phyloP scores from a whole-genome alignment of 225 moss, liverwort and hornwort genomes.

The Marchantia paleacea region DNA sequence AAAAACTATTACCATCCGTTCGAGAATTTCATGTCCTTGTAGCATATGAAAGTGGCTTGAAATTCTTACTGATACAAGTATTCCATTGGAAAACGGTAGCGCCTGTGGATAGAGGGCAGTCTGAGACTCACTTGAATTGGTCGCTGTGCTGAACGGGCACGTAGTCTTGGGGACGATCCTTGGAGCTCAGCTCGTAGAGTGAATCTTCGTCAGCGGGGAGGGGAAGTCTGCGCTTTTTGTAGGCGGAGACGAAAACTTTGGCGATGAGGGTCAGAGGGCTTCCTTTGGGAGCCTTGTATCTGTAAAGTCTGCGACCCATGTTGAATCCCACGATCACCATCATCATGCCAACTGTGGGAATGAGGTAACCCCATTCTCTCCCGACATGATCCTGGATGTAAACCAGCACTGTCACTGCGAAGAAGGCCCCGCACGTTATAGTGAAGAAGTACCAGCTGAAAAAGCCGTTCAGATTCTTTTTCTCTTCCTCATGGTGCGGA shows the following conservation, averaged over 20 bases:
- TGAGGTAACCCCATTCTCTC: slow-evolving; percentile 80
- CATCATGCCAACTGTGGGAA: slow-evolving; percentile 60
- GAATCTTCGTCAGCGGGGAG: slow-evolving; percentile 22
- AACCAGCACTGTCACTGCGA: slow-evolving; percentile 71
- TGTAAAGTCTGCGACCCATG: slow-evolving; percentile 56
- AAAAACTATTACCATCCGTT: background rate
- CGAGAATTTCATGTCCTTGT: no score
- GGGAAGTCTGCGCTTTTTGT: slow-evolving; percentile 32
- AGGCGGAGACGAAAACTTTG: slow-evolving; percentile 62
- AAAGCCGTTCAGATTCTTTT: slow-evolving; percentile 35
- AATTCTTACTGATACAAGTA: no score
- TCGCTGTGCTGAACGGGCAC: slow-evolving; percentile 28
- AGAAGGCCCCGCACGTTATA: slow-evolving; percentile 57
- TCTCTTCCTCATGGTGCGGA: slow-evolving; percentile 33
- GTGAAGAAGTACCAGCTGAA: slow-evolving; percentile 73
- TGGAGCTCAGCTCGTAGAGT: slow-evolving; percentile 30
- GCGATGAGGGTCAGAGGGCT: slow-evolving; percentile 71
- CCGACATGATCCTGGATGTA: slow-evolving; percentile 68
- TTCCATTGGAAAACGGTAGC: no score
- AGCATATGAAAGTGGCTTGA: no score
- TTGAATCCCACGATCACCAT: slow-evolving; percentile 50
- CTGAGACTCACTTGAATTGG: slow-evolving; percentile 41
- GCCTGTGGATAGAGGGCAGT: no score
- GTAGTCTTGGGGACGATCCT: slow-evolving; percentile 25
- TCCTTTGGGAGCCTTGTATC: slow-evolving; percentile 69